These are phyloP conservation scores for Wickerhamomyces alni DNA, from an alignment of 805 yeast species.

Conservation along the genomic window DNA sequence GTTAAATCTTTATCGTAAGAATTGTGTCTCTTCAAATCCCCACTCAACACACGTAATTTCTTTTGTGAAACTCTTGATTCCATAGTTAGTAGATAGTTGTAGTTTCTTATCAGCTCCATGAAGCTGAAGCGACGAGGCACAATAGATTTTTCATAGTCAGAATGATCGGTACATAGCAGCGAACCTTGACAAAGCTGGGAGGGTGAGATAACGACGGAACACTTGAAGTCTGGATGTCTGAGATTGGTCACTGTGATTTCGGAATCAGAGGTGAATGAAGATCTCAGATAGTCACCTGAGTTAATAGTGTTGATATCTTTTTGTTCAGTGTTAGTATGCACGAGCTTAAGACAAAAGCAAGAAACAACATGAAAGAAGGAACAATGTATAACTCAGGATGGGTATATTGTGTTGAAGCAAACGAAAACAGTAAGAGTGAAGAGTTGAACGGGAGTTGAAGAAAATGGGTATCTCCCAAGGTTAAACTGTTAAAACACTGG, in stretches of 20 bases:
- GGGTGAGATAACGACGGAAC: conserved; percentile 9
- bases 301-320: too few relatives aligned
- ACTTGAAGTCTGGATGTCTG: conserved; percentile 17
- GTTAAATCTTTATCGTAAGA: conserved; percentile 4
- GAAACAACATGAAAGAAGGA: too few relatives aligned
- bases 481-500: too few relatives aligned
- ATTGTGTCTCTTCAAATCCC: conserved; percentile 13
- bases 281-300: too few relatives aligned
- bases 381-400: too few relatives aligned
- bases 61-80: background rate
- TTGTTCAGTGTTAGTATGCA: too few relatives aligned
- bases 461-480: too few relatives aligned
- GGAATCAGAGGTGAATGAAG: background rate
- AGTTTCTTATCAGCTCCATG: conserved; percentile 11
- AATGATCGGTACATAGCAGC: conserved; percentile 12
- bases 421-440: too few relatives aligned
- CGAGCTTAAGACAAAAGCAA: too few relatives aligned
- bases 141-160: conserved; percentile 6
- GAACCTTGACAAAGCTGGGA: conserved; percentile 12
- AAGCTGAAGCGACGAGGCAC: conserved; percentile 10
- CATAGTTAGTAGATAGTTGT: conserved; percentile 27
- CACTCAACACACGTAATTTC: conserved; percentile 16
- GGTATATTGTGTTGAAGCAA: too few relatives aligned
- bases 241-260: conserved; percentile 9
- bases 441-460: too few relatives aligned